Evolutionary conservation across 116 monocot species (phyloP), one percentile per base, ranked within the genome.

Genomic region (Cymodocea nodosa): DNA sequence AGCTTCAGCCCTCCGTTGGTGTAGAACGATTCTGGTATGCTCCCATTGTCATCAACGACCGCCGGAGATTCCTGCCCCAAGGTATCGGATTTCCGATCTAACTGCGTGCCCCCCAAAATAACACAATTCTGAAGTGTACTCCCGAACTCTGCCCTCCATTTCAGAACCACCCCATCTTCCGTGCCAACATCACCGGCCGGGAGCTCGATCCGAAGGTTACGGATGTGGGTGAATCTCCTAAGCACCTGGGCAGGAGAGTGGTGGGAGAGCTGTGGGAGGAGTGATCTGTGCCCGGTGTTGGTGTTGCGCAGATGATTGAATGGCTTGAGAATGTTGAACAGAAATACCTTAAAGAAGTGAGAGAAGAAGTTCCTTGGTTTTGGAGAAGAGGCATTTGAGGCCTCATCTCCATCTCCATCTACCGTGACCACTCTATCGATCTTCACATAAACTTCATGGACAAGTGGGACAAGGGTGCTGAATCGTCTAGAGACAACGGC

Each of bases 71-170:
- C 30, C 2, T 30, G 30, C 30, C 30, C 30, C 1, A 30, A 30
- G 30, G 30, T 1, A 30, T 30, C 30, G 30, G 30, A 30, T 30
- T 79, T 83, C 22, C 67, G 72, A 24, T 85, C 85, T 9, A 81
- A 68, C 36, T 50, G 71, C 2, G 86, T 89, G n/a, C 89, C 89
- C n/a, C 93, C 93, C 8, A 89, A 65, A 23, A 93, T 89, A 57
- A 89, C 93, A 56, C 93, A 93, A 50, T 81, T 93, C 72, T 89
- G 82, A n/a, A 93, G 82, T 7, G 89, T 88, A 70, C 85, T 87
- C 16, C 92, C 92, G 60, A 85, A 93, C 74, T 93, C 92, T 0
- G 92, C 92, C 48, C 81, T 79, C 92, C 92, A 93, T 55, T 83
- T 93, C 67, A 93, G 63, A 15, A 93, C 76, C 39, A 93, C 83